Percentiles rank a stretch among this genome's conserved stretches.
These are phyloP conservation scores for Monsonia emarginata DNA, from an alignment of 441 rosid genomes.

Conservation along the genomic window DNA sequence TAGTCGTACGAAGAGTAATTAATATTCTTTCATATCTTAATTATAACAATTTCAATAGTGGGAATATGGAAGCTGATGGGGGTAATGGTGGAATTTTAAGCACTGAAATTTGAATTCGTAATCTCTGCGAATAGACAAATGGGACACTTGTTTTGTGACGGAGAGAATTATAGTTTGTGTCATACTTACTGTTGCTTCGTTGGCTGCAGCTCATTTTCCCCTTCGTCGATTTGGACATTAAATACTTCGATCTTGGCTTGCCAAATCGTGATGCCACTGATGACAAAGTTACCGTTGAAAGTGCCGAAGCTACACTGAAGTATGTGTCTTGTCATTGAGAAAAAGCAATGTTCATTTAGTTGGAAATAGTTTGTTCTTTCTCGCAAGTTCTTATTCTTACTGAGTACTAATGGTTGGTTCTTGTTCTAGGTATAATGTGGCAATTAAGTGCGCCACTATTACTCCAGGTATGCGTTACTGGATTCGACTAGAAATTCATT, in stretches of 20 bases:
- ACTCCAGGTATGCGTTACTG: conserved; percentile 53
- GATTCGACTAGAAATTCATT: background rate
- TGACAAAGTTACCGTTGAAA: conserved; percentile 79
- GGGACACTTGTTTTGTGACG: background rate
- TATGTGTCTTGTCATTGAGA: conserved; percentile 18
- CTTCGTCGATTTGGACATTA: conserved; percentile 84
- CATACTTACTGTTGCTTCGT: background rate
- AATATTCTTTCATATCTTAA: too few species aligned
- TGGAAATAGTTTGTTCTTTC: too few species aligned
- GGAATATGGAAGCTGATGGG: background rate
- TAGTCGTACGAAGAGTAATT: too few species aligned
- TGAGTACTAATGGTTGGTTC: background rate
- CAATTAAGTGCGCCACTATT: conserved; percentile 89
- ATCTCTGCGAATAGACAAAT: background rate
- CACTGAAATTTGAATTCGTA: background rate
- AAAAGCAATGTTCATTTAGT: too few species aligned
- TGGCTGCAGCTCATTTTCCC: conserved; percentile 63
- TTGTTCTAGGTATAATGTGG: conserved; percentile 67
- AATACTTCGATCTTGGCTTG: conserved; percentile 91
- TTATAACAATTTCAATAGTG: background rate
- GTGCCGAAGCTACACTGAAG: conserved; percentile 90
- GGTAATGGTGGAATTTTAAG: background rate
- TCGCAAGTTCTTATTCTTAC: background rate
- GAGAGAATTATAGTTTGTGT: background rate
- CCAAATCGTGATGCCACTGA: conserved; percentile 84